Evolutionary conservation across 2,329 filamentous ascomycete species (phyloP), one percentile per base, ranked within the genome.

Genomic region (Microcera coccophila): DNA sequence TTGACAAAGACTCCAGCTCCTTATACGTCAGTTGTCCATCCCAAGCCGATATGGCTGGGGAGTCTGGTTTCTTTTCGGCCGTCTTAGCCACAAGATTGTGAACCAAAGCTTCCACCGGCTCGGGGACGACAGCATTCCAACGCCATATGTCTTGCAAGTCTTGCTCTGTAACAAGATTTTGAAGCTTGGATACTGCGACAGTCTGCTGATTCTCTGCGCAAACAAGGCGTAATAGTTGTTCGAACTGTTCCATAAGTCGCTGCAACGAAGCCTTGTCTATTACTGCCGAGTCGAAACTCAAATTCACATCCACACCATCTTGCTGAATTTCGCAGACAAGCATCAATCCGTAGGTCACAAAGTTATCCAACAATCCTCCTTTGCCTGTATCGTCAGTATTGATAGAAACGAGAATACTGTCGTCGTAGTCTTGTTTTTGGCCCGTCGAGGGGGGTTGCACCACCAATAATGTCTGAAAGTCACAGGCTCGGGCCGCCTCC

Each of bases 201-300:
- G n/a, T n/a, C n/a, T n/a, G n/a, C n/a, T n/a, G n/a, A n/a, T n/a
- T n/a, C n/a, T n/a, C n/a, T n/a, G n/a, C n/a, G n/a, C n/a, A n/a
- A 18, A 39, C 16, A 5, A 20, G 12, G 7, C 7, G 7, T 12
- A 26, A 26, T n/a, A 26, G 12, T 12, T 26, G 22, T 26, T 26
- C 7, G 7, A 26, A 12, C 7, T 7, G 7, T 12, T 26, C 22
- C 22, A 7, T 68, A n/a, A 72, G 57, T 1, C 55, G 48, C 24
- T 62, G 64, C 1, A 70, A 71, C 15, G 24, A n/a, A 3, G 14
- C 21, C 35, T 36, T 17, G 7, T 26, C 7, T 7, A 26, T 26
- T 7, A 26, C 12, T 7, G 7, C 7, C 12, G 22, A 26, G 22
- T 26, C 22, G 12, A 26, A 26, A 12, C 12, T 26, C 7, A 12